Conservation (phyloP, 108 stramenopile species). For the Conticribra guillardii region DNA sequence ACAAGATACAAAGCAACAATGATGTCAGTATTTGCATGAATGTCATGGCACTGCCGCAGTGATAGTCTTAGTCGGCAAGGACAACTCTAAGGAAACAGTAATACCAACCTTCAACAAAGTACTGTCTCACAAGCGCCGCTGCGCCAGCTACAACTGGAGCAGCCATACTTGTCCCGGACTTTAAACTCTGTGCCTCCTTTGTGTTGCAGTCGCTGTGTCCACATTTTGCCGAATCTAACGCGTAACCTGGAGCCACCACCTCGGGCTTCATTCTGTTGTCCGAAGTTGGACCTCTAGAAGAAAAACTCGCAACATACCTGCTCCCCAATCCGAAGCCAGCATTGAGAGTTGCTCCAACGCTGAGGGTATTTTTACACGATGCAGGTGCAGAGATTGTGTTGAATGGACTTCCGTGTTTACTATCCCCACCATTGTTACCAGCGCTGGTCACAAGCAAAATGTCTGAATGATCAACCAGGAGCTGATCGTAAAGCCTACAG, state of each 20-base stretch:
- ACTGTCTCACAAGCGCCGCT: slow-evolving; percentile 74
- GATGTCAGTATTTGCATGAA: no score
- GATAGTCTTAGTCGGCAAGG: no score
- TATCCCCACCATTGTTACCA: slow-evolving; percentile 58
- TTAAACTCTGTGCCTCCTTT: slow-evolving; percentile 14
- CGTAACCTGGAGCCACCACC: slow-evolving; percentile 64
- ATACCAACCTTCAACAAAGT: slow-evolving; percentile 65
- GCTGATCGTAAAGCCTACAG: slow-evolving; percentile 9
- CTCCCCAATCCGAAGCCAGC: background rate
- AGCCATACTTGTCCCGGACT: slow-evolving; percentile 64
- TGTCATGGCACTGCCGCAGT: no score
- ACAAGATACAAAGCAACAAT: no score
- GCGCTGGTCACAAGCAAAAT: slow-evolving; percentile 51
- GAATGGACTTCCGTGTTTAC: background rate
- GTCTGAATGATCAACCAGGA: slow-evolving; percentile 11
- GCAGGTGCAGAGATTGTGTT: slow-evolving; percentile 59
- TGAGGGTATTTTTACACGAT: slow-evolving; percentile 61
- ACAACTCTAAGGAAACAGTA: no score
- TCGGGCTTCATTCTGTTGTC: slow-evolving; percentile 80
- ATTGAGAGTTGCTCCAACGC: slow-evolving; percentile 61
- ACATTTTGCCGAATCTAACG: slow-evolving; percentile 53
- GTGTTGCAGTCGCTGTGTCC: slow-evolving; percentile 16
- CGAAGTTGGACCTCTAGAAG: slow-evolving; percentile 55
- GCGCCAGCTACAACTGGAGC: slow-evolving; percentile 76
- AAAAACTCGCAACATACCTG: slow-evolving; percentile 56